A percentile compares a stretch with the other conserved stretches of the same genome.
Conservation (phyloP, 345 rosid genomes). For the Lumnitzera racemosa region DNA sequence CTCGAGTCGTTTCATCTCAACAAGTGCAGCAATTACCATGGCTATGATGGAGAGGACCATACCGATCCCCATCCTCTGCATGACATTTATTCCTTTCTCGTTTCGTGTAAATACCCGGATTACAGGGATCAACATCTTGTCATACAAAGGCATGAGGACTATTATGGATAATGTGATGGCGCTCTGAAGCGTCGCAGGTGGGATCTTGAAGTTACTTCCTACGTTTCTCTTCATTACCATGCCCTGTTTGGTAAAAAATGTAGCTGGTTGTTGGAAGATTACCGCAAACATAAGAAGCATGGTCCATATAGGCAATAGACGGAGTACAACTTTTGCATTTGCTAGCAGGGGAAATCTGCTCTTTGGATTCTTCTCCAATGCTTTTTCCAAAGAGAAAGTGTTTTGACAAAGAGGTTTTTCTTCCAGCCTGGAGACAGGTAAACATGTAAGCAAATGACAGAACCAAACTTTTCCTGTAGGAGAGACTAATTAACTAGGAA, state of each 20-base stretch:
- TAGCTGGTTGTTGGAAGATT: constrained; percentile 78
- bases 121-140: constrained; percentile 51
- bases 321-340: constrained; percentile 38
- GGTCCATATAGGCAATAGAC: constrained; percentile 82
- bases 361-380: constrained; percentile 5
- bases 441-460: neutral
- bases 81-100: constrained; percentile 48
- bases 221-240: constrained; percentile 72
- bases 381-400: constrained; percentile 5
- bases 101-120: constrained; percentile 29
- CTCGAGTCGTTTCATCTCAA: constrained; percentile 59
- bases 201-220: constrained; percentile 67
- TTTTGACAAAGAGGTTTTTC: constrained; percentile 62
- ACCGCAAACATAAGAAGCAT: constrained; percentile 87
- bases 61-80: constrained; percentile 86
- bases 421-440: constrained; percentile 48
- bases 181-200: constrained; percentile 90
- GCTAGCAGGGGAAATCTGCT: constrained; percentile 9
- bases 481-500: no score
- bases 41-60: constrained; percentile 81
- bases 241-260: constrained; percentile 93
- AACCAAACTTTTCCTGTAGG: no score
- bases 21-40: constrained; percentile 73
- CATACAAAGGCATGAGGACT: constrained; percentile 79
- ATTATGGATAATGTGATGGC: constrained; percentile 81